Evolutionary conservation across 78 protist species (phyloP), one percentile per base, ranked within the genome.

Genomic region (Bodo saltans): DNA sequence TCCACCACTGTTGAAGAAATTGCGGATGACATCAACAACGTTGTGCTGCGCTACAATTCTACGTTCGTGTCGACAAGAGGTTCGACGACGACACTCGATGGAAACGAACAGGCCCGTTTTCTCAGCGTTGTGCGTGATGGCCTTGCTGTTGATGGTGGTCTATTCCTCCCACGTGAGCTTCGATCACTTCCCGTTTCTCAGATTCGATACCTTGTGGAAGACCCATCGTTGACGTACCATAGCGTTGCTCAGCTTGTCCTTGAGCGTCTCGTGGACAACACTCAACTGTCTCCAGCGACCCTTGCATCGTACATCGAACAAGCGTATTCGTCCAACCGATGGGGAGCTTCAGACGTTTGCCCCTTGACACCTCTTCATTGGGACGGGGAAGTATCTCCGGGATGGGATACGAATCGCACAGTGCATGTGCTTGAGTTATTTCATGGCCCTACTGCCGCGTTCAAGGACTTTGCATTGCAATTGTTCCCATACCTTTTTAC

Each of bases 391-490:
- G 11, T 68, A 26, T 1, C 35, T 3, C 37, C 52, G 69, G 78
- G 3, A 2, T 2, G 3, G 68, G 70, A 67, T 26, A 27, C 23
- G 41, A 47, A 11, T 28, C 37, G 33, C 30, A 21, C 52, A 17
- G 0, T 68, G 69, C 68, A 25, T 86, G 29, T 89, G 30, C 84
- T 87, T 52, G 95, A 92, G 81, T 79, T 85, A 40, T 89, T 81
- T 73, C 95, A 92, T 40, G 95, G 95, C 1, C 95, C 95, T 27
- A 92, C 92, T 29, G 79, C 78, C 69, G 87, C 93, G 32, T 92
- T 89, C 89, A 92, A 92, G 73, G 95, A 92, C 78, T 91, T 92
- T n/a, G 92, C 95, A 33, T 88, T 92, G 85, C 95, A 92, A 53
- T 69, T 89, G 38, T 68, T 92, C 38, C 91, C 92, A 4, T 52